Conservation (phyloP, 2,329 filamentous ascomycete genomes). For the Calonectria henricotiae region DNA sequence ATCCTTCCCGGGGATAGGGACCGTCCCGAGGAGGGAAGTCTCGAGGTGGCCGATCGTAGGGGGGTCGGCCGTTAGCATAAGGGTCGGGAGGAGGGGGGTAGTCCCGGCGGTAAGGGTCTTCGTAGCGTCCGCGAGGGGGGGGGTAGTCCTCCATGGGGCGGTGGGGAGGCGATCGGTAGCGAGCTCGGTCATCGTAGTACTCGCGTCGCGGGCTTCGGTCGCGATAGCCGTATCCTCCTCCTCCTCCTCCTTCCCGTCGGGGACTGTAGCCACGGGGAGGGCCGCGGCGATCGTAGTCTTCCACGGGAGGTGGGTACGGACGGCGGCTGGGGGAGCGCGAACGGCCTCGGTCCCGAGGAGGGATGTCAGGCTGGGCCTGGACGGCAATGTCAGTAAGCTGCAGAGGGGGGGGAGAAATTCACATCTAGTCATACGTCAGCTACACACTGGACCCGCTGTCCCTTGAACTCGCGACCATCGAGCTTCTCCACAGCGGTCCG, state of each 20-base stretch:
- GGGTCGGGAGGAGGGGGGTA: conserved; percentile 77
- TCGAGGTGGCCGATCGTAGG: conserved; percentile 72
- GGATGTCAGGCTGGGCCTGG: conserved; percentile 85
- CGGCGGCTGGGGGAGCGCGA: conserved; percentile 82
- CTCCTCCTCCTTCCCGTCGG: conserved; percentile 72
- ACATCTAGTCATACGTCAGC: conserved; percentile 77
- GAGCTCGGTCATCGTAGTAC: conserved; percentile 89
- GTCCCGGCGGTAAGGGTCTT: conserved; percentile 84
- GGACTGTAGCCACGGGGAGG: conserved; percentile 88
- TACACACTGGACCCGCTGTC: conserved; percentile 86
- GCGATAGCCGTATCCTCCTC: conserved; percentile 81
- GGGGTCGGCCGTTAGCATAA: conserved; percentile 71
- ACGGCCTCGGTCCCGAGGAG: conserved; percentile 78
- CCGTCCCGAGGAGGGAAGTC: conserved; percentile 66
- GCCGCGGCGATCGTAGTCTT: conserved; percentile 89
- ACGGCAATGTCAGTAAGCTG: conserved; percentile 47
- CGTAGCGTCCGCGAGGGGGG: conserved; percentile 79
- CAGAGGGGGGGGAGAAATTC: conserved; percentile 24
- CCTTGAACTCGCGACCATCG: conserved; percentile 94
- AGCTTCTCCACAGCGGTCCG: conserved; percentile 95
- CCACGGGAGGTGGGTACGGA: conserved; percentile 78
- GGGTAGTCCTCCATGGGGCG: conserved; percentile 85
- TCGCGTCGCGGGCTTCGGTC: conserved; percentile 89
- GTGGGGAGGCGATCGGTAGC: conserved; percentile 86
- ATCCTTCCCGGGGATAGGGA: conserved; percentile 61